Conservation (phyloP, 768 basidiomycete genomes). For the Sporobolomyces roseus region DNA sequence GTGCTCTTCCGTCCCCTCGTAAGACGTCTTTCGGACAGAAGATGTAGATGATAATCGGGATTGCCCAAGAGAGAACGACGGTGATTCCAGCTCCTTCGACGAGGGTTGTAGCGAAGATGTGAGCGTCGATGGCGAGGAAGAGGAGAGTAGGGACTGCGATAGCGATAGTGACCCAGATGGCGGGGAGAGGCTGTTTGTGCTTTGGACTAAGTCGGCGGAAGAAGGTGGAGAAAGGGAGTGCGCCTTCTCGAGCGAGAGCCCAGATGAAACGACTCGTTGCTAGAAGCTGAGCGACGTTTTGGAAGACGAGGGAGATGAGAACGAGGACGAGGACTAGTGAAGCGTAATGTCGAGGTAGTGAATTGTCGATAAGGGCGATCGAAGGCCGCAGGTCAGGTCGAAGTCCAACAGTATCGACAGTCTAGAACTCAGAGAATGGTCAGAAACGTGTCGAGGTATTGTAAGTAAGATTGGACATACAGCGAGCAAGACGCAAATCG, state of each 20-base stretch:
- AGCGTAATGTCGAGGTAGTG: slow-evolving; percentile 43
- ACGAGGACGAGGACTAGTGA: slow-evolving; percentile 15
- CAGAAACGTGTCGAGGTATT: slow-evolving; percentile 15
- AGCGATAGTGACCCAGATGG: slow-evolving; percentile 48
- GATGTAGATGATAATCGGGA: slow-evolving; percentile 39
- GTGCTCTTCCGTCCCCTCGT: slow-evolving; percentile 48
- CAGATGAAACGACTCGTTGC: slow-evolving; percentile 52
- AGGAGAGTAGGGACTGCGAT: slow-evolving; percentile 47
- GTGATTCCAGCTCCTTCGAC: slow-evolving; percentile 49
- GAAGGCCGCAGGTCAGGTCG: slow-evolving; percentile 43
- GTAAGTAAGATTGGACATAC: slow-evolving; percentile 21
- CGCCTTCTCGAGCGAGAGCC: slow-evolving; percentile 51
- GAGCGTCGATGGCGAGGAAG: slow-evolving; percentile 45
- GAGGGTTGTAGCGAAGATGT: slow-evolving; percentile 47
- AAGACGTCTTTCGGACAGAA: slow-evolving; percentile 43
- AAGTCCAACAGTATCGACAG: slow-evolving; percentile 12
- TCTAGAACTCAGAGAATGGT: not conserved
- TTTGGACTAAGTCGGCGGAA: slow-evolving; percentile 46
- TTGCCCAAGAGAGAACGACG: slow-evolving; percentile 47
- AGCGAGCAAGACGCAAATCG: slow-evolving; percentile 48
- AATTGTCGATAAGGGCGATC: slow-evolving; percentile 47
- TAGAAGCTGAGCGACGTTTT: slow-evolving; percentile 44
- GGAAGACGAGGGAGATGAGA: slow-evolving; percentile 8
- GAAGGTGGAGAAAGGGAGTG: slow-evolving; percentile 49
- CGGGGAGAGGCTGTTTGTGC: slow-evolving; percentile 47